phyloP scores from a whole-genome alignment of 2,329 filamentous ascomycete species.

The Exophiala lecanii-corni region DNA sequence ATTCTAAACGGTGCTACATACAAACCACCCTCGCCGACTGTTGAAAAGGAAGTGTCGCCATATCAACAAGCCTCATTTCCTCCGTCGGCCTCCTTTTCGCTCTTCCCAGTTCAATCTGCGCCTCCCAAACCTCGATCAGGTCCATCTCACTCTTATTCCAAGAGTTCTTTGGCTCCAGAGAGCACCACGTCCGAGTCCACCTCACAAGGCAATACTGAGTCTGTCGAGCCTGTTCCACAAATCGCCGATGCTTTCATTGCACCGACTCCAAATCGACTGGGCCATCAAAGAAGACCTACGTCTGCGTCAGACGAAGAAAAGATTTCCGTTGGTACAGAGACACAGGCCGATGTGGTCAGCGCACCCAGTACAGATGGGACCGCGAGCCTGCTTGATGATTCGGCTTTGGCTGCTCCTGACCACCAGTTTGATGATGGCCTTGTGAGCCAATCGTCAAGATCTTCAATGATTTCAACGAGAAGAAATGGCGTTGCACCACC shows the following conservation, averaged over 20 bases:
- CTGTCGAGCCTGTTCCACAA: constrained; percentile 15
- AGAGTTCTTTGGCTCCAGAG: constrained; percentile 21
- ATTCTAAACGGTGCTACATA: constrained; percentile 16
- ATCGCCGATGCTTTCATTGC: constrained; percentile 3
- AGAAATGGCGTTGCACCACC: constrained; percentile 17
- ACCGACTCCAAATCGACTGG: background rate
- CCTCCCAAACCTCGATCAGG: constrained; percentile 17
- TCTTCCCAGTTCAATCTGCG: constrained; percentile 16
- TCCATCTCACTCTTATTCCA: constrained; percentile 20
- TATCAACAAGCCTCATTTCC: constrained; percentile 4
- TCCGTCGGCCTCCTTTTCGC: constrained; percentile 14
- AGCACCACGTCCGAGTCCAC: constrained; percentile 14
- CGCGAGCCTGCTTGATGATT: constrained; percentile 15
- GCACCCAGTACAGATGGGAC: constrained; percentile 14
- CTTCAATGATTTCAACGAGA: constrained; percentile 19
- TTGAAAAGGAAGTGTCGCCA: constrained; percentile 18
- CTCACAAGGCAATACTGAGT: constrained; percentile 13
- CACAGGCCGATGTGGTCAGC: constrained; percentile 5
- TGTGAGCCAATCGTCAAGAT: constrained; percentile 12
- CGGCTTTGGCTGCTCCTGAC: constrained; percentile 1
- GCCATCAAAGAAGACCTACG: constrained; percentile 13
- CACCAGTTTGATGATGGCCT: background rate
- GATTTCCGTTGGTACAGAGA: constrained; percentile 16
- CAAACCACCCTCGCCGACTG: constrained; percentile 15
- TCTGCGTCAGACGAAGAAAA: constrained; percentile 18